Conservation (phyloP, 768 basidiomycete genomes). For the Cantharellus anzutake region DNA sequence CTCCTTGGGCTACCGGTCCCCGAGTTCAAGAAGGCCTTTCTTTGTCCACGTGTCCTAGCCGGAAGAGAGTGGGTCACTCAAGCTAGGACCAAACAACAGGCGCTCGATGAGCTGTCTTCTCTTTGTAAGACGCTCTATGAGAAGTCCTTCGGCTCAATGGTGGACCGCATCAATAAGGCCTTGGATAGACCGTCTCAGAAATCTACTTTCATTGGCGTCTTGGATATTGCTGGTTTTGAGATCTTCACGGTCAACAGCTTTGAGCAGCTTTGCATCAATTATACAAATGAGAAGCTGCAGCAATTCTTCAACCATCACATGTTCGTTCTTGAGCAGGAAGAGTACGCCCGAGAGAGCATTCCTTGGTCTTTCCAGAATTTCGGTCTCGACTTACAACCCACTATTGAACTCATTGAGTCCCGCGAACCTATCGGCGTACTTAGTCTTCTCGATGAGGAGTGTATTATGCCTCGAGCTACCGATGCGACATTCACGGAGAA, state of each 20-base stretch:
- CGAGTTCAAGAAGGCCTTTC: conserved; percentile 75
- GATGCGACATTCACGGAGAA: conserved; percentile 92
- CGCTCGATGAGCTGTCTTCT: conserved; percentile 76
- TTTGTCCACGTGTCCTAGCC: conserved; percentile 79
- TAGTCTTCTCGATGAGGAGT: conserved; percentile 89
- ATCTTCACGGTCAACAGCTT: conserved; percentile 75
- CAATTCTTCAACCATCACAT: conserved; percentile 99
- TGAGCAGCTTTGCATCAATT: conserved; percentile 96
- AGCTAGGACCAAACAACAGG: conserved; percentile 78
- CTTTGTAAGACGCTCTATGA: conserved; percentile 94
- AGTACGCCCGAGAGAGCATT: conserved; percentile 90
- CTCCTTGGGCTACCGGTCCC: conserved; percentile 72
- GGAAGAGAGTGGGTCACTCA: conserved; percentile 96
- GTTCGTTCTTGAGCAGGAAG: conserved; percentile 99
- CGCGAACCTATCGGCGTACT: conserved; percentile 68
- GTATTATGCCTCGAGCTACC: conserved; percentile 98
- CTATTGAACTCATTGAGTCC: conserved; percentile 93
- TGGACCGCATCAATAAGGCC: conserved; percentile 87
- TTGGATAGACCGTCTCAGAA: conserved; percentile 85
- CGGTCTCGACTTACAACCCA: conserved; percentile 90
- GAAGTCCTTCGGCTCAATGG: conserved; percentile 84
- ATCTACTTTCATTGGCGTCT: conserved; percentile 88
- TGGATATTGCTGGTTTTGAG: conserved; percentile 99
- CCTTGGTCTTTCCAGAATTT: conserved; percentile 98
- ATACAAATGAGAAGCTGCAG: conserved; percentile 95